Evolutionary conservation across 495 filamentous ascomycete species (phyloP).

Genomic region (Penicillium canescens): DNA sequence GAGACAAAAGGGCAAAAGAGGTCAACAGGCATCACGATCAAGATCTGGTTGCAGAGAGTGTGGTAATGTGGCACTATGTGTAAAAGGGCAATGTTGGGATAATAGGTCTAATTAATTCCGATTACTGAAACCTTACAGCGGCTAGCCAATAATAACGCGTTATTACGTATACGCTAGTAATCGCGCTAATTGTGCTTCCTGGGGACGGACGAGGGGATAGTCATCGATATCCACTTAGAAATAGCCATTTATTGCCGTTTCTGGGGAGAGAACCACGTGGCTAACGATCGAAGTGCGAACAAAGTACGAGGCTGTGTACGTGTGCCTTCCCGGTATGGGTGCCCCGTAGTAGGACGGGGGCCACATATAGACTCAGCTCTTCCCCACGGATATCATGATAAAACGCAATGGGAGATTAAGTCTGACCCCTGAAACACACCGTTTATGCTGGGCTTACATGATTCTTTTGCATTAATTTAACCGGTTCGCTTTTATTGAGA

Average conservation of each 20-base stretch:
- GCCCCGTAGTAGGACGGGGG: no score
- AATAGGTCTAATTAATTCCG: constrained; percentile 2
- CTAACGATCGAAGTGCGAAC: no score
- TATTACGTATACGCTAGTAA: constrained; percentile 5
- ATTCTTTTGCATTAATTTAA: not conserved
- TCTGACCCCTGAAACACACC: not conserved
- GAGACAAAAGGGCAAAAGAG: not conserved
- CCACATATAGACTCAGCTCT: not conserved
- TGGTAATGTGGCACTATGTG: constrained; percentile 5
- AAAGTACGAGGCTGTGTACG: no score
- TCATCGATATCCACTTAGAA: no score
- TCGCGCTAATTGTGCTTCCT: constrained; percentile 7
- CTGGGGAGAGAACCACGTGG: no score
- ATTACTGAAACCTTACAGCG: not conserved
- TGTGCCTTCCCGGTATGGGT: no score
- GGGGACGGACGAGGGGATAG: constrained; percentile 6
- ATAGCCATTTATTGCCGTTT: not conserved
- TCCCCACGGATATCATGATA: not conserved
- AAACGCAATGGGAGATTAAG: not conserved
- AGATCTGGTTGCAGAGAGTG: constrained; percentile 1
- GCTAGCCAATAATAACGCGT: constrained; percentile 7
- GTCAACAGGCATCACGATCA: not conserved
- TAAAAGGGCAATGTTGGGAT: constrained; percentile 1
- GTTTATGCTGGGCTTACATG: not conserved
- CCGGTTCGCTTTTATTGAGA: not conserved